These are phyloP conservation scores for Aspergillus kassunensis DNA, from an alignment of 495 filamentous ascomycete species.

Conservation along the genomic window DNA sequence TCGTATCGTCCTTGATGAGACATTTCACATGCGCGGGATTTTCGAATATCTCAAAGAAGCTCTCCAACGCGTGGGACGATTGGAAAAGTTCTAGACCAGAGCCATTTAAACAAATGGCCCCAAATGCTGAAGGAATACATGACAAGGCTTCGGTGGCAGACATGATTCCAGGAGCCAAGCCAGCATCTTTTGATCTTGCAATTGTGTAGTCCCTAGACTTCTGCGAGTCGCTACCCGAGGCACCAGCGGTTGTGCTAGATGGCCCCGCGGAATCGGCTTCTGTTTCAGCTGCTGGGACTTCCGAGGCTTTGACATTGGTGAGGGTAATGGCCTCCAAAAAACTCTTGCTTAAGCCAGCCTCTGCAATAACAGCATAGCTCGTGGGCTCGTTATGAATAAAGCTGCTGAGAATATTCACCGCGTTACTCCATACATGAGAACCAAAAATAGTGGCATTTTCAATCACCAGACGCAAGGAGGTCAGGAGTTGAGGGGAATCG, in stretches of 20 bases:
- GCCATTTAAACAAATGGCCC: conserved; percentile 88
- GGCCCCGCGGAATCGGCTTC: conserved; percentile 24
- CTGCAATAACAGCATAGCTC: conserved; percentile 90
- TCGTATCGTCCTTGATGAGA: conserved; percentile 70
- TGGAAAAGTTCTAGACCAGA: conserved; percentile 87
- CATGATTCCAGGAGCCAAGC: conserved; percentile 71
- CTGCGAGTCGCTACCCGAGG: conserved; percentile 16
- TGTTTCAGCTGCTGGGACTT: conserved; percentile 23
- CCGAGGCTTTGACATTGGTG: conserved; percentile 27
- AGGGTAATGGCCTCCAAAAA: conserved; percentile 79
- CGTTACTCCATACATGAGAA: conserved; percentile 88
- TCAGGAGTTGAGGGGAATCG: conserved; percentile 81
- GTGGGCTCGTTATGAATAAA: conserved; percentile 99
- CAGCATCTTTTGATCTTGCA: conserved; percentile 30
- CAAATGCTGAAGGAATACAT: conserved; percentile 79
- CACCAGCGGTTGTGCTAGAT: conserved; percentile 13
- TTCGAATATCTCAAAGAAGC: conserved; percentile 92
- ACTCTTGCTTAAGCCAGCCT: conserved; percentile 83
- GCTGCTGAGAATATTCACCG: conserved; percentile 83
- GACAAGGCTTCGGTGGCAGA: conserved; percentile 81
- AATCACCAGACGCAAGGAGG: conserved; percentile 75
- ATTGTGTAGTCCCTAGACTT: conserved; percentile 33
- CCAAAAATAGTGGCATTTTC: conserved; percentile 74
- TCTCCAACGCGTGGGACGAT: conserved; percentile 72
- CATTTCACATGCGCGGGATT: conserved; percentile 83